phyloP scores from a whole-genome alignment of 176 grass and related monocot genomes.

The Elaeis guineensis region DNA sequence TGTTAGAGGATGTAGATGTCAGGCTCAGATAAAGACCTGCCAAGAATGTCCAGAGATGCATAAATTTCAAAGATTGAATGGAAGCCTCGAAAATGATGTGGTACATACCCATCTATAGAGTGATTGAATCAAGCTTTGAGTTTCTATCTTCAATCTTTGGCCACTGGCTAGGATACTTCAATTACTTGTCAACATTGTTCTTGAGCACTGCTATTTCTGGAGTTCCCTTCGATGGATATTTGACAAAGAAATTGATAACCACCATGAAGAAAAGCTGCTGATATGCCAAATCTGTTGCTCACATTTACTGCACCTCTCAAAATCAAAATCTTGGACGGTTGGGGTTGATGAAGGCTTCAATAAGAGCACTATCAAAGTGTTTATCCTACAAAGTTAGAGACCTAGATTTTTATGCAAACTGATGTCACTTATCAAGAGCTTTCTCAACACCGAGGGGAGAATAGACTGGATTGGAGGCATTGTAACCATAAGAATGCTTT shows the following conservation, averaged over 20 bases:
- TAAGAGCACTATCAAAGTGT: conserved; percentile 21
- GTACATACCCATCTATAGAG: conserved; percentile 70
- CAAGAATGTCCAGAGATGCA: conserved; percentile 58
- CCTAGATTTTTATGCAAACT: conserved; percentile 46
- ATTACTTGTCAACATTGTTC: conserved; percentile 55
- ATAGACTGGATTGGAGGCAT: conserved; percentile 84
- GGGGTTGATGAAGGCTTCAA: background rate
- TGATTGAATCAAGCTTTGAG: conserved; percentile 77
- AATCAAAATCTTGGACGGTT: conserved; percentile 28
- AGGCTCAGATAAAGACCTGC: conserved; percentile 66
- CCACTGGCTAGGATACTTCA: conserved; percentile 58
- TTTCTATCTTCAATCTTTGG: conserved; percentile 74
- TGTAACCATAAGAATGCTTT: conserved; percentile 89
- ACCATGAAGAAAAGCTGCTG: conserved; percentile 88
- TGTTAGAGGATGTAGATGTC: conserved; percentile 90
- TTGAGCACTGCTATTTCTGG: conserved; percentile 40
- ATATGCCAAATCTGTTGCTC: conserved; percentile 87
- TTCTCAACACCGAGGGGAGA: conserved; percentile 48
- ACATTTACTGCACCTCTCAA: conserved; percentile 61
- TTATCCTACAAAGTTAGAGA: conserved; percentile 59
- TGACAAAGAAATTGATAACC: conserved; percentile 98
- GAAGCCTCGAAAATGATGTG: conserved; percentile 40
- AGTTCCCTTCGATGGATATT: conserved; percentile 79
- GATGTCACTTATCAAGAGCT: conserved; percentile 40
- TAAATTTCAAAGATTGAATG: conserved; percentile 41